Evolutionary conservation across 805 yeast genomes (phyloP), one percentile per base, ranked within the genome.

Genomic region (Candida bentonensis): DNA sequence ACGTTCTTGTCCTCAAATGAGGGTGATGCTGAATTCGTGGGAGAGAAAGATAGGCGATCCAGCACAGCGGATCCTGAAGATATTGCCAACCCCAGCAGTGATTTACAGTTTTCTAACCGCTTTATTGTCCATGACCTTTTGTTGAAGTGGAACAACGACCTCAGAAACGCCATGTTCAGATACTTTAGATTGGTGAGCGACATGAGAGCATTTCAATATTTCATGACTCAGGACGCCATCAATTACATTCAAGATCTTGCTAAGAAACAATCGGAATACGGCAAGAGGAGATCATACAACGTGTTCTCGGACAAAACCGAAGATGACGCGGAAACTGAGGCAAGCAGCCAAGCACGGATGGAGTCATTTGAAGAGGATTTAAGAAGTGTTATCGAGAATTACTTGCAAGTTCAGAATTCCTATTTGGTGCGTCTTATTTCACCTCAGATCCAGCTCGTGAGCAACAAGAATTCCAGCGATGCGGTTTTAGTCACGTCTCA

Each of bases 371-470:
- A 77, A 30, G 66, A 69, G 2, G 77, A 74, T 25, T 58, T 85
- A 27, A 61, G 72, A 47, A 53, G 56, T 3, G 58, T 70, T 2
- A 50, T 61, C 4, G 59, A 63, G 1, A 63, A 60, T 2, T 57
- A 63, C 39, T 62, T 65, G 27, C 67, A 66, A 1, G 47, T 53
- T 11, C 52, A 48, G 36, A 75, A 78, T 44, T 74, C 82, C 39
- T 82, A 77, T 56, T 65, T 78, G 49, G 68, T 88, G 23, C 78
- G 78, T 47, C 66, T 89, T 39, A 65, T 81, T 3, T 74, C 85
- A 22, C 95, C 96, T 0, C 96, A 89, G 59, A 74, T 87, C 41
- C 96, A 88, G 57, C 53, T 82, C 22, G 69, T 74, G 41, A 67
- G 74, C 15, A 69, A 68, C 23, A 67, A 68, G 44, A 69, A 71